Conservation (phyloP, 306 rosid genomes). For the Chamaecrista fasciculata region DNA sequence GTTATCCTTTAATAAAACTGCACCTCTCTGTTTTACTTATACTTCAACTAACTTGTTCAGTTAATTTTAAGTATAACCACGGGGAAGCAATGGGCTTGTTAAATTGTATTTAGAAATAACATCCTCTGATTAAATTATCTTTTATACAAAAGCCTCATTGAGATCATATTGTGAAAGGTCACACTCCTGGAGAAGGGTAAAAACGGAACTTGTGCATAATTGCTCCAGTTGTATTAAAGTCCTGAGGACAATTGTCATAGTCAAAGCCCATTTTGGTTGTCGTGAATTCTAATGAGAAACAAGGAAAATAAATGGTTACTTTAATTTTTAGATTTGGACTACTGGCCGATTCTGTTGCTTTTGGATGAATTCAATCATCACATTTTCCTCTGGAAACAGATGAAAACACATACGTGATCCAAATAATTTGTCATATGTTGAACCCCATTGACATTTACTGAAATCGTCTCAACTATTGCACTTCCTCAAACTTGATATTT, state of each 20-base stretch:
- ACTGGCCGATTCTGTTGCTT: not conserved
- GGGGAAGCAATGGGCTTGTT: not conserved
- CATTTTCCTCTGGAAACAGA: not conserved
- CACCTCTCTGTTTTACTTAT: not conserved
- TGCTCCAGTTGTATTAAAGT: not conserved
- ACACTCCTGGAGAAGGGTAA: not conserved
- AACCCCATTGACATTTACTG: not conserved
- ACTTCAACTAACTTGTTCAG: not conserved
- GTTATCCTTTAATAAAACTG: not conserved
- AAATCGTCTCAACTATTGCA: not conserved
- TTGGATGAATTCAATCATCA: not conserved
- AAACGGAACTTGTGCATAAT: not conserved
- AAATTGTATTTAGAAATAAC: not conserved
- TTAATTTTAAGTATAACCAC: not conserved
- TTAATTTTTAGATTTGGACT: not conserved
- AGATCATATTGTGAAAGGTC: not conserved
- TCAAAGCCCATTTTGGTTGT: not conserved
- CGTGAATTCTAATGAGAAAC: not conserved
- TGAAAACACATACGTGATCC: not conserved
- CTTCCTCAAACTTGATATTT: constrained; percentile 5
- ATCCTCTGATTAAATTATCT: not conserved
- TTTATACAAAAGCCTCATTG: not conserved
- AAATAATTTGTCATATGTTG: not conserved
- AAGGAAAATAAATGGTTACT: not conserved
- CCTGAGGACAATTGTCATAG: not conserved